Evolutionary conservation across 306 rosid species (phyloP).

Genomic region (Vachellia collinsii): DNA sequence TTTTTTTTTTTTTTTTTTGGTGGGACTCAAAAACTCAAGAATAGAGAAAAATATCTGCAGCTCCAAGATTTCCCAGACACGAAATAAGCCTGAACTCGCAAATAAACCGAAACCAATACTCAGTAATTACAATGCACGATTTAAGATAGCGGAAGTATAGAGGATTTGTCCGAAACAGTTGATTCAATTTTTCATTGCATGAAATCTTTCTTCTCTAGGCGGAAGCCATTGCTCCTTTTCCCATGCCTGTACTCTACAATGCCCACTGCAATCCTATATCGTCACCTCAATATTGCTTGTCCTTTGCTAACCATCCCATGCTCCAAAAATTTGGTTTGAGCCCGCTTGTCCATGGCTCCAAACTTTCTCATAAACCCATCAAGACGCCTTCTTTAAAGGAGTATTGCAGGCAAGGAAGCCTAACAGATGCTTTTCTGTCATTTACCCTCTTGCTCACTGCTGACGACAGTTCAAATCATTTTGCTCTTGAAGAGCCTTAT

Average conservation of each 20-base stretch:
- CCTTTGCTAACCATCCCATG: slow-evolving; percentile 19
- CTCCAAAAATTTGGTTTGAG: background rate
- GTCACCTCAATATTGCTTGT: background rate
- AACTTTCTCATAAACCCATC: background rate
- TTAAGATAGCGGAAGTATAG: too few species aligned
- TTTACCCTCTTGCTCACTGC: background rate
- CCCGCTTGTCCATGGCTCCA: background rate
- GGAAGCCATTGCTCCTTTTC: background rate
- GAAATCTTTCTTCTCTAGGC: too few species aligned
- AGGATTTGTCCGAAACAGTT: too few species aligned
- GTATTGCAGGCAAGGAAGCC: background rate
- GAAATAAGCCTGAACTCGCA: too few species aligned
- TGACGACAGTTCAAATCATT: background rate
- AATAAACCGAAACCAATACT: too few species aligned
- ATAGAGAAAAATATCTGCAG: too few species aligned
- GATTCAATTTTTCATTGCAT: too few species aligned
- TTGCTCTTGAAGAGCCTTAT: background rate
- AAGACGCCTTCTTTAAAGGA: background rate
- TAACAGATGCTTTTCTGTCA: background rate
- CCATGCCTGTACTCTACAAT: slow-evolving; percentile 41
- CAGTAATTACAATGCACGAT: too few species aligned
- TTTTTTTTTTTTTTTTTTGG: too few species aligned
- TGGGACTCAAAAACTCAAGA: too few species aligned
- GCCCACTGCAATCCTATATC: slow-evolving; percentile 37
- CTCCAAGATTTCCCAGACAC: too few species aligned